These are phyloP conservation scores for Hamamelis virginiana DNA, from an alignment of 164 flowering plant genomes.

Conservation along the genomic window DNA sequence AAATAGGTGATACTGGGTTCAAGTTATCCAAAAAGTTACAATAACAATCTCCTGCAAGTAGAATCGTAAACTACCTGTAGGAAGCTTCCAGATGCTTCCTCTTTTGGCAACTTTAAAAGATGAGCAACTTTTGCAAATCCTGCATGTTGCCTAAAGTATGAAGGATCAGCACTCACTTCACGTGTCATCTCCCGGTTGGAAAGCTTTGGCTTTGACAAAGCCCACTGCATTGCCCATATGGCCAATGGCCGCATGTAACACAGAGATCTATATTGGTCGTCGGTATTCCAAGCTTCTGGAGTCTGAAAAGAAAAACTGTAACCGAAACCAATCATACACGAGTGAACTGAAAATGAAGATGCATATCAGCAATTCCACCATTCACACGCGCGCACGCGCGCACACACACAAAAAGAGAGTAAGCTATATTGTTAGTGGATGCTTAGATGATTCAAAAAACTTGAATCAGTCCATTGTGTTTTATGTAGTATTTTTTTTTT, in stretches of 20 bases:
- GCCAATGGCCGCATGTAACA: slow-evolving; percentile 85
- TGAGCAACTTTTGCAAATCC: slow-evolving; percentile 62
- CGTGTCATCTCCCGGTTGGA: slow-evolving; percentile 22
- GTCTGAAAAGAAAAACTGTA: slow-evolving; percentile 73
- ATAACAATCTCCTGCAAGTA: slow-evolving; percentile 46
- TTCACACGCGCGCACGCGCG: no score
- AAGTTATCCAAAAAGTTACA: background rate
- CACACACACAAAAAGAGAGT: no score
- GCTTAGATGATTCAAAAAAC: no score
- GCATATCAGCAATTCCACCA: no score
- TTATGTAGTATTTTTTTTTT: no score
- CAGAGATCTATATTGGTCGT: slow-evolving; percentile 57
- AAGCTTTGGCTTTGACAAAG: slow-evolving; percentile 46
- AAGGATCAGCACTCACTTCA: slow-evolving; percentile 21
- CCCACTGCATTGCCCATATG: slow-evolving; percentile 92
- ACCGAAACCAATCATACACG: background rate
- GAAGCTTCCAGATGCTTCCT: slow-evolving; percentile 34
- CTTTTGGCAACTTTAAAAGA: slow-evolving; percentile 55
- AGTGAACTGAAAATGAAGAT: background rate
- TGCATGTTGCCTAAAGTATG: slow-evolving; percentile 26
- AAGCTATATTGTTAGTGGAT: no score
- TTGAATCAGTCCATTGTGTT: no score
- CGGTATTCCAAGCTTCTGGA: slow-evolving; percentile 69
- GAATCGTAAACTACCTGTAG: slow-evolving; percentile 47
- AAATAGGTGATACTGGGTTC: background rate